Base-by-base conservation (phyloP, 192 early-diverging fungal species). In the Coemansia sp. region DNA sequence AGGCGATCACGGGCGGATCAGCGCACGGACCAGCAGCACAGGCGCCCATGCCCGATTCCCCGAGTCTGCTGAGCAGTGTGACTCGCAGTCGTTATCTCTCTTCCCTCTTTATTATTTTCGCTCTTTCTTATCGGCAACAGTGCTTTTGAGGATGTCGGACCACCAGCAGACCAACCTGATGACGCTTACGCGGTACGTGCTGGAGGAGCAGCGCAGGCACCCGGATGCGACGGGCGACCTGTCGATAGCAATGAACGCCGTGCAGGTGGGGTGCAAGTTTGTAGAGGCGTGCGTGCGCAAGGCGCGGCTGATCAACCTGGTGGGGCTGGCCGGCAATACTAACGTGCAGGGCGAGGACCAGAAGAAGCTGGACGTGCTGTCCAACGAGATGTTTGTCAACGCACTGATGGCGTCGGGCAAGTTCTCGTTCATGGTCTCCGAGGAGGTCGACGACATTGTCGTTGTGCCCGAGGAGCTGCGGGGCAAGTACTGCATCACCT, bases 301-400 rank as follows among this genome's bases (percentile, higher is more conserved):
- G 78, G 93, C 96, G 39, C 86, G 92, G 51, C 82, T 98, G 16
- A 79, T 98, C 61, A 92, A 94, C 78, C 83, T 98, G 88, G 82
- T 90, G 25, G 94, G 94, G 36, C 78, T 92, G 7, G 86, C 92
- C 3, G 91, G 90, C 36, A 73, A 78, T 54, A 81, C 82, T 10
- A 98, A 98, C 68, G 82, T 98, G 28, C 91, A 94, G 68, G 85
- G 85, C 42, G 93, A 98, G 66, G 89, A 90, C 52, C 85, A 88
- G 62, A 93, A 98, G 78, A 98, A 98, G 75, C 80, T 98, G 27
- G 95, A 98, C 60, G 87, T 96, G 20, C 78, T 98, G 46, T 87
- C 91, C 38, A 98, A 98, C 72, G 90, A 98, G 56, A 98, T 98
- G 77, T 94, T 98, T 82, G 83, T 90, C 68, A 96, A 98, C 72